phyloP scores from a whole-genome alignment of 495 filamentous ascomycete species.

The Parathielavia hyrcaniae region DNA sequence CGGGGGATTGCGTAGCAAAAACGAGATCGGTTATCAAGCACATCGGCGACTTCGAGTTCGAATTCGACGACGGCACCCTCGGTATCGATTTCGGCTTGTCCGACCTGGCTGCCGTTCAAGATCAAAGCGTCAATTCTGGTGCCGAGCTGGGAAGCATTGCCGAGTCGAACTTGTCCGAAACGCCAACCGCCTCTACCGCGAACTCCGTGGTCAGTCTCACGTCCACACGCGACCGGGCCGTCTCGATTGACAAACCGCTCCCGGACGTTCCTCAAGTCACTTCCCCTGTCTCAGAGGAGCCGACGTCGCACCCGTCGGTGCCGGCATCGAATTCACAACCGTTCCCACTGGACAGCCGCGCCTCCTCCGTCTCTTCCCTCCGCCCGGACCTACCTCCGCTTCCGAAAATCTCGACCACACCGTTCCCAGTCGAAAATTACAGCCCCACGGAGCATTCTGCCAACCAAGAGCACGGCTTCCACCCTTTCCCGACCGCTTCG shows the following conservation, averaged over 20 bases:
- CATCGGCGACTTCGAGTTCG: conserved; percentile 90
- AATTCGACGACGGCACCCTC: conserved; percentile 43
- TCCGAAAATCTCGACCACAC: conserved; percentile 45
- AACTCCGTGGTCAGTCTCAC: conserved; percentile 26
- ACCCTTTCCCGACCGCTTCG: conserved; percentile 47
- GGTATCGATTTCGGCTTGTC: conserved; percentile 46
- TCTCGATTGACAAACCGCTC: conserved; percentile 41
- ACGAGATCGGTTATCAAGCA: conserved; percentile 79
- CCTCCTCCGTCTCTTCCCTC: conserved; percentile 38
- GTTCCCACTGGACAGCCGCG: conserved; percentile 30
- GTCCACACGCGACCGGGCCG: conserved; percentile 27
- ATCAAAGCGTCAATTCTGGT: conserved; percentile 19
- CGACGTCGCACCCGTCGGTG: conserved; percentile 29
- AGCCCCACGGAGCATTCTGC: conserved; percentile 42
- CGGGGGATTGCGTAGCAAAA: conserved; percentile 84
- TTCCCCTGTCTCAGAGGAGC: conserved; percentile 23
- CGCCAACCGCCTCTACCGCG: conserved; percentile 27
- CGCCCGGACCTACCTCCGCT: conserved; percentile 40
- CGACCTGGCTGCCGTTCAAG: conserved; percentile 32
- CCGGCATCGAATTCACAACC: conserved; percentile 38
- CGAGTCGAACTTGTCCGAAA: conserved; percentile 33
- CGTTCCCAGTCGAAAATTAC: conserved; percentile 41
- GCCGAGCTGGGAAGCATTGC: conserved; percentile 35
- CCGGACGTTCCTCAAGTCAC: conserved; percentile 37
- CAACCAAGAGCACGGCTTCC: conserved; percentile 41